Evolutionary conservation across 129 eudicot species (phyloP).

Genomic region (Tagetes erecta): DNA sequence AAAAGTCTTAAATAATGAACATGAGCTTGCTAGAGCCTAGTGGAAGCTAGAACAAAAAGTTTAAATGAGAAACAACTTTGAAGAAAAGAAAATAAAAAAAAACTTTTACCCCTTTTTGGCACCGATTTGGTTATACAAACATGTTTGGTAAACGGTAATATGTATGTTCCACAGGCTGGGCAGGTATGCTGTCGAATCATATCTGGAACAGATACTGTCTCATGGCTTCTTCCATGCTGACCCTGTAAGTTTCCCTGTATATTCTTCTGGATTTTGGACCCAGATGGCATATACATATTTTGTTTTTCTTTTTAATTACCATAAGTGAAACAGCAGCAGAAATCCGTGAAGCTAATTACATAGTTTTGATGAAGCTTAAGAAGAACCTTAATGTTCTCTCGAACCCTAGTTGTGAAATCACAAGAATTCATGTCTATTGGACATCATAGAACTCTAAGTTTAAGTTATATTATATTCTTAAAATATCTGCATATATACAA

Average conservation of each 20-base stretch:
- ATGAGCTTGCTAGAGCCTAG: conserved; percentile 25
- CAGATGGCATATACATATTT: conserved; percentile 8
- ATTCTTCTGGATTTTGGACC: conserved; percentile 12
- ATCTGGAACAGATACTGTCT: conserved; percentile 87
- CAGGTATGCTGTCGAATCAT: conserved; percentile 97
- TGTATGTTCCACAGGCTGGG: conserved; percentile 63
- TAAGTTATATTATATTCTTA: conserved; percentile 11
- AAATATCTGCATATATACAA: conserved; percentile 13
- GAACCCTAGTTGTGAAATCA: conserved; percentile 1
- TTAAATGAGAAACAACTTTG: background rate
- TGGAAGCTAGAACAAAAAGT: conserved; percentile 7
- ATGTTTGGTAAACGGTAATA: conserved; percentile 23
- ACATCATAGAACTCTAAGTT: conserved; percentile 15
- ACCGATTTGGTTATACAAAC: background rate
- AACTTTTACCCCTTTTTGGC: background rate
- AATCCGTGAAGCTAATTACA: background rate
- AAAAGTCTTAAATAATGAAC: background rate
- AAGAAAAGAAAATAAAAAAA: background rate
- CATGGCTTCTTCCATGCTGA: conserved; percentile 99
- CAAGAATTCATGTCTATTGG: conserved; percentile 3
- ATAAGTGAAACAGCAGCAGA: background rate
- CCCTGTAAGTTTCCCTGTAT: conserved; percentile 62
- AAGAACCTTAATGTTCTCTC: background rate
- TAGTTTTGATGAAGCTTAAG: conserved; percentile 2
- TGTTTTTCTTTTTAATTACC: background rate